These are phyloP conservation scores for Blepharisma japonicum DNA, from an alignment of 73 alveolate genomes.

Conservation along the genomic window DNA sequence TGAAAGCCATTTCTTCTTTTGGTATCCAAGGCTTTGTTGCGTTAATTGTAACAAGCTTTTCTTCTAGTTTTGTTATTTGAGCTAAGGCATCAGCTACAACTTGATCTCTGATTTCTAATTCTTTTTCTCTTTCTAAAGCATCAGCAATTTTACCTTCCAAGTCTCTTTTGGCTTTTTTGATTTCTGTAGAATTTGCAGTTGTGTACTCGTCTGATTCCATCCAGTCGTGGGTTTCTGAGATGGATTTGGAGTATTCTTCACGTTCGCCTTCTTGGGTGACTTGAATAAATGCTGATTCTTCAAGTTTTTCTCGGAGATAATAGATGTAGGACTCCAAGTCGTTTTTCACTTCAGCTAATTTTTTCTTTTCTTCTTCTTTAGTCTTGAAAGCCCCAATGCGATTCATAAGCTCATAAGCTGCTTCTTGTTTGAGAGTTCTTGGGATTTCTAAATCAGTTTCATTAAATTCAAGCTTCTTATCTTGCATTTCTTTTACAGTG, in stretches of 20 bases:
- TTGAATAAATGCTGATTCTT: constrained; percentile 34
- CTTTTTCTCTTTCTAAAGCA: constrained; percentile 15
- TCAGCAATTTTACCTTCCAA: background rate
- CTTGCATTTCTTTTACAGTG: background rate
- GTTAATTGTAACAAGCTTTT: background rate
- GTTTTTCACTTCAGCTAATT: constrained; percentile 47
- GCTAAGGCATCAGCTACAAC: background rate
- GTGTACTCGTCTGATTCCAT: background rate
- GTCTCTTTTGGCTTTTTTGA: background rate
- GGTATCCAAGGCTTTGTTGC: constrained; percentile 4
- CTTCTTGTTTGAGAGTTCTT: background rate
- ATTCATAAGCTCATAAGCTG: background rate
- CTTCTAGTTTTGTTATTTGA: background rate
- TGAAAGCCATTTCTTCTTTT: background rate
- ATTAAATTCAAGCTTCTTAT: background rate
- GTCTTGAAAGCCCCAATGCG: constrained; percentile 27
- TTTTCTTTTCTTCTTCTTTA: constrained; percentile 38
- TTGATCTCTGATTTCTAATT: background rate
- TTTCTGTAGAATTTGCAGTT: background rate
- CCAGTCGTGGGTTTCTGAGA: background rate
- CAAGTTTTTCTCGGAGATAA: constrained; percentile 43
- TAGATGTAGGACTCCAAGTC: constrained; percentile 47
- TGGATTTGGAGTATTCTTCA: background rate
- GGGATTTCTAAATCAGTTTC: background rate
- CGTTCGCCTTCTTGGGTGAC: constrained; percentile 47